phyloP scores from a whole-genome alignment of 2,329 filamentous ascomycete species.

The Colletotrichum sp. region DNA sequence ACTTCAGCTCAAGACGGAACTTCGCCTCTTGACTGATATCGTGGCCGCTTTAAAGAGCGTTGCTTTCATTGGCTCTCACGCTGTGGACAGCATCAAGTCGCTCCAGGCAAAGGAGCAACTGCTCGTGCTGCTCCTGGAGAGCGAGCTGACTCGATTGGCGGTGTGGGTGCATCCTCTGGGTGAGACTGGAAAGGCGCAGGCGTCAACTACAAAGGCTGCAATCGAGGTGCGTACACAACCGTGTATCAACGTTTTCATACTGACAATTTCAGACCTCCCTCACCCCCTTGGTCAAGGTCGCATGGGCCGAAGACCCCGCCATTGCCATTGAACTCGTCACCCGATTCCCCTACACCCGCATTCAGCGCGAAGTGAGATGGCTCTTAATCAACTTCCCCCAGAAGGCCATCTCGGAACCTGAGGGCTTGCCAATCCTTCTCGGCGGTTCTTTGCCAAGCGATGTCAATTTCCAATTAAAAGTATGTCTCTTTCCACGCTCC shows the following conservation, averaged over 20 bases:
- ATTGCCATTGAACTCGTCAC: constrained; percentile 85
- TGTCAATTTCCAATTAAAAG: constrained; percentile 84
- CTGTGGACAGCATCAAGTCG: constrained; percentile 63
- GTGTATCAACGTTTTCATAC: not conserved
- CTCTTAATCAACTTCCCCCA: constrained; percentile 84
- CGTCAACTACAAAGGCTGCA: constrained; percentile 17
- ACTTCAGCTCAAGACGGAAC: constrained; percentile 91
- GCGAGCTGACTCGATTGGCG: constrained; percentile 80
- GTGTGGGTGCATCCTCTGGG: constrained; percentile 91
- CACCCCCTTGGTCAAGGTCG: constrained; percentile 73
- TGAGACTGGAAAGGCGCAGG: constrained; percentile 41
- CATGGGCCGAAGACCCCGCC: constrained; percentile 85
- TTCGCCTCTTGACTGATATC: constrained; percentile 80
- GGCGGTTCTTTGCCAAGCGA: constrained; percentile 78
- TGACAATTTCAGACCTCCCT: constrained; percentile 54
- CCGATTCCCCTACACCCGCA: constrained; percentile 77
- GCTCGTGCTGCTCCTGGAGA: constrained; percentile 80
- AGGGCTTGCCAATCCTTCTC: constrained; percentile 83
- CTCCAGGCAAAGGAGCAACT: constrained; percentile 83
- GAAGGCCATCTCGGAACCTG: constrained; percentile 80
- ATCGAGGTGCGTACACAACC: constrained; percentile 38
- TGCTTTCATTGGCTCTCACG: constrained; percentile 60
- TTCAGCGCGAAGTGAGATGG: constrained; percentile 79
- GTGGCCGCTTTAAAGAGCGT: constrained; percentile 69
- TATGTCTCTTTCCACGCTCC: constrained; percentile 35